Base-by-base conservation (phyloP, 2,329 filamentous ascomycete species). In the Gyromitra esculenta region DNA sequence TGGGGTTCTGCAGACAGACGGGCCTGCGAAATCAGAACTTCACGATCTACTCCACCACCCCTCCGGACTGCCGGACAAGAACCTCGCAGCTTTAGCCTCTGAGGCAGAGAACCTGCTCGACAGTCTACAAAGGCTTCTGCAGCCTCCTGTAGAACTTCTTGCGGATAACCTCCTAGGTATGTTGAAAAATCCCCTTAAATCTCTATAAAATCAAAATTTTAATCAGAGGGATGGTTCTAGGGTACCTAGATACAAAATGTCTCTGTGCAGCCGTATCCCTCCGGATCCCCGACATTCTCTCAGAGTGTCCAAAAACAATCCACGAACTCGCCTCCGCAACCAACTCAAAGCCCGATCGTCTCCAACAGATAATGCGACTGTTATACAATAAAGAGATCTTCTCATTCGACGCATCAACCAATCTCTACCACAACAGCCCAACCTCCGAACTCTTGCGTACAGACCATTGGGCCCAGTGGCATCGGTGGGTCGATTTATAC, bases 391-490 rank as follows among this genome's bases (percentile, higher is more conserved):
- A 84, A 52, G 82, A 81, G 50, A 83, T 85, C 48, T 85, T 85
- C 78, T 13, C 59, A 6, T 83, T 81, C 73, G 79, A 84, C 67
- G 31, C 67, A 0, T n/a, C 18, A 2, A 81, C 79, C 0, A 81
- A 80, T 0, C 74, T 31, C 0, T 85, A 84, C 77, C 18, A 15
- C 45, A 84, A 86, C 79, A 85, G 82, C 75, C 65, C 25, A 6
- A 67, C 79, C 1, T 85, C 85, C 0, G 62, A 65, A 0, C 80
- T 85, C 2, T 81, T 86, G 1, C 68, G 59, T 0, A 76, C 77
- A 1, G 80, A 83, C 65, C 84, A 86, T 77, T 86, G 84, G 84
- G 85, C 84, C 0, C 83, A 85, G 77, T 86, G 85, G 85, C 83
- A 80, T 21, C 82, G 82, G 75, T 86, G 85, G 85, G 84, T 84